These are phyloP conservation scores for Umbelopsis vinacea DNA, from an alignment of 192 early-diverging fungal species.

Conservation along the genomic window DNA sequence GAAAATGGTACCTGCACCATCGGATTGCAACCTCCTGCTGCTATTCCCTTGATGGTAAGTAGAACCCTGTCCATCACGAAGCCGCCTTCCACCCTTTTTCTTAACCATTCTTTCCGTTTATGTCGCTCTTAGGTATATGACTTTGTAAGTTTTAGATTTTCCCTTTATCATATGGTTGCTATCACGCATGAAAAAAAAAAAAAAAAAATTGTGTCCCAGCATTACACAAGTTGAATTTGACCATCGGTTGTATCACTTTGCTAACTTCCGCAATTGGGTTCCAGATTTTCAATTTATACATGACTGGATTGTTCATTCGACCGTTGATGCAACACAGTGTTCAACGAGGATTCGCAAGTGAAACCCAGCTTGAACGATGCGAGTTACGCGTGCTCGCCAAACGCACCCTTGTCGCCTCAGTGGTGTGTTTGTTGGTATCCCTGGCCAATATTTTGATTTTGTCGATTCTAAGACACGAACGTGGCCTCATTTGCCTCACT, in stretches of 20 bases:
- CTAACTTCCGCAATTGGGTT: neutral
- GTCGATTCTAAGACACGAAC: slow-evolving; percentile 46
- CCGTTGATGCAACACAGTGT: slow-evolving; percentile 27
- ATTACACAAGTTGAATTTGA: neutral
- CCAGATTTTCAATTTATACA: slow-evolving; percentile 42
- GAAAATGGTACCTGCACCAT: slow-evolving; percentile 36
- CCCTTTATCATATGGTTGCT: neutral
- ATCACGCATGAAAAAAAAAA: too few relatives aligned
- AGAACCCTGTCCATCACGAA: neutral
- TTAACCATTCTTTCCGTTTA: neutral
- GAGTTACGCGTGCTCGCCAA: slow-evolving; percentile 39
- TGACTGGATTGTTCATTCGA: slow-evolving; percentile 42
- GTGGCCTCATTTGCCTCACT: slow-evolving; percentile 55
- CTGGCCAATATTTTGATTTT: slow-evolving; percentile 48
- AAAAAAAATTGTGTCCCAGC: neutral
- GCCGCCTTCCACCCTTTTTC: neutral
- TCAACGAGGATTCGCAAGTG: slow-evolving; percentile 15
- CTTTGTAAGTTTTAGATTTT: slow-evolving; percentile 36
- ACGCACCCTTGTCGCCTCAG: slow-evolving; percentile 49
- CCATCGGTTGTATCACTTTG: neutral
- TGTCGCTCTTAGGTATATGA: slow-evolving; percentile 29
- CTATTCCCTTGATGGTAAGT: slow-evolving; percentile 45
- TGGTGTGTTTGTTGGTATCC: slow-evolving; percentile 46
- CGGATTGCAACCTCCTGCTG: slow-evolving; percentile 33
- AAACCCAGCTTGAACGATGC: slow-evolving; percentile 27